Base-by-base conservation (phyloP, 202 grass and related monocot species). In the Schoenoplectus tabernaemontani region DNA sequence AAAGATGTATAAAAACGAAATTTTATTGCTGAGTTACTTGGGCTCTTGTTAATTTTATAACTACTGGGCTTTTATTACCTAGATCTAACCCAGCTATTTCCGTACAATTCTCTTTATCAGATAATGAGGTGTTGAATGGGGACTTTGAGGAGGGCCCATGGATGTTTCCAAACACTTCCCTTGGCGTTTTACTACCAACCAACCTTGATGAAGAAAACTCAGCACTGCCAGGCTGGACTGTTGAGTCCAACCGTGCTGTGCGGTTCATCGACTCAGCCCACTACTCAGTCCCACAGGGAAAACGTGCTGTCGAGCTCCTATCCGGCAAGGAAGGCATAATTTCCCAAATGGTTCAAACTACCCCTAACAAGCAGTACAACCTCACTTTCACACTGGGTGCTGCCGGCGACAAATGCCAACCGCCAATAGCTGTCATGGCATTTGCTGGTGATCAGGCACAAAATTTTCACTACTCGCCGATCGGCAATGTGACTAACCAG, bases 101-200 rank as follows among this genome's bases (percentile, higher is more conserved):
- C 39, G 22, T 37, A 10, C 26, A 53, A 1, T 4, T 70, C 59
- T 62, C 64, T 68, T 77, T 34, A 46, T 82, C 75, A 98, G 96
- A 93, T 79, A 96, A 89, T 43, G 90, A 87, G 70, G 96, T 91
- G 30, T 42, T 89, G 47, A 99, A 99, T 64, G 90, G 96, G 16
- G 92, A 96, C 85, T 99, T 99, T 33, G 96, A 99, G 79, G 96
- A 99, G 72, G 96, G 96, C 43, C 96, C 96, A 13, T 99, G 96
- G 96, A 86, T 99, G 91, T 99, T 96, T 60, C 83, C 74, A 0
- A 99, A 99, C 88, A 91, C 89, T 4, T 92, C 86, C 76, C 93
- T 99, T 44, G 96, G 96, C 7, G 88, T 99, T 44, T 88, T 99
- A 19, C 92, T 99, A 34, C 96, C 96, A 6, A 99, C 96, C 36